Base-by-base conservation (phyloP, 164 flowering plant species). In the Magnolia changhungtana region DNA sequence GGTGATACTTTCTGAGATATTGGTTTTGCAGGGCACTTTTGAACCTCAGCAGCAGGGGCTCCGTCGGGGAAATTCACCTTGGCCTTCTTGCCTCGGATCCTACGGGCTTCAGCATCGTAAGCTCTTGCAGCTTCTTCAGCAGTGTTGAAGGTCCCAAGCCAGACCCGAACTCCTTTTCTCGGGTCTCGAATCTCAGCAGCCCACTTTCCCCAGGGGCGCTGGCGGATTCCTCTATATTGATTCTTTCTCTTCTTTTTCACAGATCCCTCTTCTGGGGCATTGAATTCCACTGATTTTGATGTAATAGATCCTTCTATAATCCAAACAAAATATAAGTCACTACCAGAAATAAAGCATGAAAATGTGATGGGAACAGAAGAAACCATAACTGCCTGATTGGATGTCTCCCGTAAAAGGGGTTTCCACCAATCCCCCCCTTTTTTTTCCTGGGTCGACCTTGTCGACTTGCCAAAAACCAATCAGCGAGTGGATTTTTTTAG, bases 191-290 rank as follows among this genome's bases (percentile, higher is more conserved):
- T 96, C 87, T 96, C 99, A 75, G 99, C 99, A 50, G 99, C 99
- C 99, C 99, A 96, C 85, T 96, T 96, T 2, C 99, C 99, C 99
- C 99, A 96, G 20, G 99, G 99, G 8, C 98, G 96, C 80, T 94
- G 98, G 11, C 99, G 85, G 72, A 96, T 96, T 58, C 99, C 99
- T 71, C 99, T 81, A 37, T 87, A 96, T 78, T 91, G 97, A 80
- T 96, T 94, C 90, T 96, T 96, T 84, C 98, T 90, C 90, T 94
- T 96, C 75, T 96, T 85, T 81, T 90, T 93, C 1, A 90, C 87
- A 74, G 89, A 84, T 79, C 87, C 91, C 74, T 92, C 97, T 75
- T 88, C 89, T 78, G 85, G 87, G 58, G 85, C 88, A 75, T 79
- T 86, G 81, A 78, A 84, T 63, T 93, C 93, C 71, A 75, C 81